Evolutionary conservation across 768 basidiomycete genomes (phyloP), one percentile per base, ranked within the genome.

Genomic region (Suillus paluster): DNA sequence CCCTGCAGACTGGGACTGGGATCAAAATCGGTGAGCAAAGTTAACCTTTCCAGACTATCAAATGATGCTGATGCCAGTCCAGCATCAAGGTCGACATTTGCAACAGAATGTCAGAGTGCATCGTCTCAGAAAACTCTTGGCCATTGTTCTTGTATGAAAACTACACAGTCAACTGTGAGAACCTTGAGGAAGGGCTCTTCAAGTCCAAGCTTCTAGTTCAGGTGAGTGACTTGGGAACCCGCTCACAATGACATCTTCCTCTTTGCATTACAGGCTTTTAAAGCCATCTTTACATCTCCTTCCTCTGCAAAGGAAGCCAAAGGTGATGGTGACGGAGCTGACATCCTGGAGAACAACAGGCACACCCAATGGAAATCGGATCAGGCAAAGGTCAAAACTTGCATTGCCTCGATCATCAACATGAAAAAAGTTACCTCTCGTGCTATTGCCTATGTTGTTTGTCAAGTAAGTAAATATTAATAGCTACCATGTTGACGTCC

Each of bases 371-470:
- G 39, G 39, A 17, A 34, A 45, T 25, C 6, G 21, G 14, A 27
- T 3, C 46, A 48, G 25, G 25, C 5, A 1, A 48, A 48, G 25
- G 46, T 48, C 7, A 48, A 48, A 9, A 48, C 46, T 0, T 60
- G 53, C 5, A 62, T 66, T 2, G 61, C 68, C 4, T 54, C 62
- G 0, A 33, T 69, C 34, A 57, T 63, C 2, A 46, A 21, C 4
- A 59, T 59, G 58, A 45, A 9, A 3, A 33, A 27, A 5, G 59
- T 60, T 14, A 66, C 25, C 0, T 70, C 70, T 2, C 60, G 68
- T n/a, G 59, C 60, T 0, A 67, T 73, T n/a, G 67, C 72, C 10
- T 73, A 73, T 34, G 56, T 62, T 1, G 64, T 67, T n/a, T 69
- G 70, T 3, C 71, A 73, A 41, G 72, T 73, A 50, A 48, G 27